Base-by-base conservation (phyloP, 768 basidiomycete species). In the Naematelia encephala region DNA sequence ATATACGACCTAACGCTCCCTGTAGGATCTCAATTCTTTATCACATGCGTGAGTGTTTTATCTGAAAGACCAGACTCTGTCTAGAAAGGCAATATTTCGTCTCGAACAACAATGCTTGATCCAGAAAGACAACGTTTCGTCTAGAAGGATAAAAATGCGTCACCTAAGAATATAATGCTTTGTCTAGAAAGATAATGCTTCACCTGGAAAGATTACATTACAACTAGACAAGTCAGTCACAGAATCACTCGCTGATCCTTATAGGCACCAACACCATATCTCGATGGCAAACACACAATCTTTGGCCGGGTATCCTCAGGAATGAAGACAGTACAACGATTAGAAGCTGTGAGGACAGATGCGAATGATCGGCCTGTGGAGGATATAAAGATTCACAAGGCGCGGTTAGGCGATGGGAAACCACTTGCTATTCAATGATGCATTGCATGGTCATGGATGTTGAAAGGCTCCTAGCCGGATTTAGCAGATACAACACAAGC, bases 301-400 rank as follows among this genome's bases (percentile, higher is more conserved):
- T 81, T 81, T 55, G 96, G 96, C 0, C 85, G 96, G 5, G 91
- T 99, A 5, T 85, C 83, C 70, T 81, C 84, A 19, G 96, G 94
- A 0, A 97, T 98, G 87, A 82, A 88, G 30, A 92, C 97, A 8
- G 84, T 96, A 16, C 90, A 96, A 69, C 82, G 96, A 34, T 76
- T 99, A 44, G 94, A 93, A 34, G 87, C 92, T 1, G 93, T 97
- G 2, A 87, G 85, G 2, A 89, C 89, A 16, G 91, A 99, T 72
- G 82, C 82, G 16, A 89, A 97, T 68, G 92, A 97, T 75, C 82
- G 82, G 50, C 82, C 82, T 28, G 76, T 86, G 65, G 91, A 97
- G 78, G 87, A 91, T 30, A 86, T 97, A 69, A 94, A 91, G 79
- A 91, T 98, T 43, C 81, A 89, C 75, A 93, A 91, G 77, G 90